Evolutionary conservation across 805 yeast genomes (phyloP).

Genomic region (Wickerhamia fluorescens): DNA sequence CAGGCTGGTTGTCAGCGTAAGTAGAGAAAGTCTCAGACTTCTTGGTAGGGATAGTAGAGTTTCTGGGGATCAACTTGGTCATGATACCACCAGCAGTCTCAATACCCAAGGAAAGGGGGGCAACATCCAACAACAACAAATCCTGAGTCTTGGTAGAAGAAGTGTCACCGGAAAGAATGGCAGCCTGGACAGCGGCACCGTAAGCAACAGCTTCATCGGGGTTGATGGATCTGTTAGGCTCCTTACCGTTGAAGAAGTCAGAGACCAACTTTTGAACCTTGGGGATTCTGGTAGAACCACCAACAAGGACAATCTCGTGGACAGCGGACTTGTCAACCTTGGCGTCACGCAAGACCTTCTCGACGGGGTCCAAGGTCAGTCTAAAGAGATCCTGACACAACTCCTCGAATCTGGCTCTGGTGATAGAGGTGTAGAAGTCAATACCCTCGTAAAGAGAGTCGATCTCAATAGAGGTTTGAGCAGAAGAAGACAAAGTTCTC

Average conservation of each 20-base stretch:
- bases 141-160: slow-evolving; percentile 97
- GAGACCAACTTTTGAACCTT: slow-evolving; percentile 92
- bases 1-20: slow-evolving; percentile 97
- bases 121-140: slow-evolving; percentile 88
- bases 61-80: slow-evolving; percentile 97
- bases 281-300: slow-evolving; percentile 99
- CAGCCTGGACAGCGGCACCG: slow-evolving; percentile 99
- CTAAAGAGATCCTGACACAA: slow-evolving; percentile 91
- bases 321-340: slow-evolving; percentile 85
- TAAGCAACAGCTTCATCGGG: slow-evolving; percentile 99
- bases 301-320: slow-evolving; percentile 89
- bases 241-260: slow-evolving; percentile 96
- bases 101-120: slow-evolving; percentile 95
- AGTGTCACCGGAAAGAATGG: slow-evolving; percentile 92
- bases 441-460: slow-evolving; percentile 93
- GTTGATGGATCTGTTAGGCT: slow-evolving; percentile 93
- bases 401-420: slow-evolving; percentile 98
- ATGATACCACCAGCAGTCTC: slow-evolving; percentile 99
- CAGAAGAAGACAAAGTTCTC: slow-evolving; percentile 95
- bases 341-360: slow-evolving; percentile 87
- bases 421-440: slow-evolving; percentile 92
- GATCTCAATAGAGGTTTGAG: slow-evolving; percentile 91
- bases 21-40: slow-evolving; percentile 96
- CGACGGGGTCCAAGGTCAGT: slow-evolving; percentile 91
- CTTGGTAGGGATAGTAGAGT: slow-evolving; percentile 96